phyloP scores from a whole-genome alignment of 2,329 filamentous ascomycete species.

The Fusarium illudens region DNA sequence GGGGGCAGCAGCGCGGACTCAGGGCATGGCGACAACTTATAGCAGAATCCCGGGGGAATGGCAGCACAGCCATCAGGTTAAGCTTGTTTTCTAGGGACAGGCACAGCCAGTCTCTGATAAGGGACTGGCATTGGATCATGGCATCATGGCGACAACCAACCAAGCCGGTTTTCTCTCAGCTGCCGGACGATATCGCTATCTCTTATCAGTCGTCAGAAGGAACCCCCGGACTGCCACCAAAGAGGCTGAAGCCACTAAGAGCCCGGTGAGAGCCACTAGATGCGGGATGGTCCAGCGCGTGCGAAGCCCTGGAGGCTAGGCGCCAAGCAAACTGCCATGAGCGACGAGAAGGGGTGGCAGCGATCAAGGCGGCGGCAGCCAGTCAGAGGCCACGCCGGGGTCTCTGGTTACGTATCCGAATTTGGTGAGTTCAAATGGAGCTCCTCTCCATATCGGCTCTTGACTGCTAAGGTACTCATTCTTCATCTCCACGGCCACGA shows the following conservation, averaged over 20 bases:
- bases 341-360: slow-evolving; percentile 12
- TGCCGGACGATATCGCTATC: slow-evolving; percentile 26
- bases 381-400: slow-evolving; percentile 34
- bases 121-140: slow-evolving; percentile 20
- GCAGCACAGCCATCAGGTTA: slow-evolving; percentile 29
- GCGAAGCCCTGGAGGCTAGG: slow-evolving; percentile 20
- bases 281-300: slow-evolving; percentile 31
- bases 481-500: slow-evolving; percentile 27
- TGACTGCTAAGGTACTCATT: not conserved
- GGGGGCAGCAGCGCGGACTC: slow-evolving; percentile 18
- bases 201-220: slow-evolving; percentile 30
- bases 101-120: slow-evolving; percentile 27
- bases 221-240: slow-evolving; percentile 14
- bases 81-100: slow-evolving; percentile 30
- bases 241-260: slow-evolving; percentile 17
- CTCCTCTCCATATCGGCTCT: slow-evolving; percentile 8
- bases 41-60: slow-evolving; percentile 23
- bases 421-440: slow-evolving; percentile 44
- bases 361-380: slow-evolving; percentile 15
- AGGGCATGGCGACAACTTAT: slow-evolving; percentile 41
- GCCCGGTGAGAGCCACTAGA: slow-evolving; percentile 17
- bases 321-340: slow-evolving; percentile 31
- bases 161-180: slow-evolving; percentile 31
- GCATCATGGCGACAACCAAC: slow-evolving; percentile 30
- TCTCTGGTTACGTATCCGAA: slow-evolving; percentile 49